Base-by-base conservation (phyloP, 768 basidiomycete genomes). In the Suillus clintonianus region DNA sequence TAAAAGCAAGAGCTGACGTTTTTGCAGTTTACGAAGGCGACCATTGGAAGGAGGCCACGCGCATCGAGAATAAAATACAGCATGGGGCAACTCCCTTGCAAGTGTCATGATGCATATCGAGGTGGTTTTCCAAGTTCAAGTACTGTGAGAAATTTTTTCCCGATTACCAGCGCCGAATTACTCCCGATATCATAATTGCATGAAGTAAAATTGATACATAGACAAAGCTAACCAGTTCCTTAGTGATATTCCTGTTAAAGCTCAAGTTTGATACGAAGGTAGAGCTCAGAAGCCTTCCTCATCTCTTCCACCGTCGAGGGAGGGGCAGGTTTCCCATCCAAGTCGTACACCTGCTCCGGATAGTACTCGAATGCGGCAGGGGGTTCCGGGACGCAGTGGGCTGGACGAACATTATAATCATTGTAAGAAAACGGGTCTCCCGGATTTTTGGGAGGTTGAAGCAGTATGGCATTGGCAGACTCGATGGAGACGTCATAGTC, bases 401-500 rank as follows among this genome's bases (percentile, higher is more conserved):
- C 75, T 2, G 75, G 75, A 42, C 67, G 76, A 53, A 88, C 86
- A 5, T 83, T 84, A 66, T 86, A 82, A 67, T 88, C 84, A 24
- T 87, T 81, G 60, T 72, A 81, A 0, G 68, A 60, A 70, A 78
- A 86, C 1, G 77, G 65, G 2, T 76, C 77, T 15, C 80, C 82
- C 0, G 79, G 75, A 11, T 62, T 62, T 22, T 69, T 60, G 6
- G 84, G 83, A 17, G 76, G 68, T 39, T 77, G 73, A 36, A 86
- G 75, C 15, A 86, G 66, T 60, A 88, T 79, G 17, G 85, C 82
- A 59, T 87, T 86, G 63, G 73, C 72, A n/a, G 81, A 81, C 60
- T 88, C 86, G 74, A 88, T 80, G 7, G 87, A 85, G 59, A 86
- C 77, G 68, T 89, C 87, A 57, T 79, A 77, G 70, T 89, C 87